Conservation (phyloP, 2,329 filamentous ascomycete genomes). For the Aureobasidium zeae region DNA sequence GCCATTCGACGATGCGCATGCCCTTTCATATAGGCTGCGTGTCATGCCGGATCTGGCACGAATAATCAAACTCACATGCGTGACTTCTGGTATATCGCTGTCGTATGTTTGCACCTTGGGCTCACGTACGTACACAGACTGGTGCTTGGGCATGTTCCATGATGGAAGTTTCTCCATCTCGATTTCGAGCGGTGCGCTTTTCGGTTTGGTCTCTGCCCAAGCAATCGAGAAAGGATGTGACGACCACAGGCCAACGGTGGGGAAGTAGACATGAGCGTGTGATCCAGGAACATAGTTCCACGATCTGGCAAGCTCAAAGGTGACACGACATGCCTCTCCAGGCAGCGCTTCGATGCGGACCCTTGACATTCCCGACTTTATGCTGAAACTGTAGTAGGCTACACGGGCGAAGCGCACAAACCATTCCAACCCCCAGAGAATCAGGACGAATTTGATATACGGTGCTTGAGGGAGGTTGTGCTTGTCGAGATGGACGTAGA, state of each 20-base stretch:
- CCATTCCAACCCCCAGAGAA: conserved; percentile 67
- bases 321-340: conserved; percentile 51
- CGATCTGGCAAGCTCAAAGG: conserved; percentile 48
- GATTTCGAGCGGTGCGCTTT: conserved; percentile 23
- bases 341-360: conserved; percentile 51
- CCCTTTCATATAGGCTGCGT: conserved; percentile 57
- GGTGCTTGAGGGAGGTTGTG: conserved; percentile 58
- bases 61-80: conserved; percentile 59
- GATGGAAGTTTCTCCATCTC: conserved; percentile 28
- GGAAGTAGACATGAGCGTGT: conserved; percentile 54
- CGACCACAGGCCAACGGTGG: conserved; percentile 34
- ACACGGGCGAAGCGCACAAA: conserved; percentile 41
- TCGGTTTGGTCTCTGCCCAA: conserved; percentile 32
- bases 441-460: conserved; percentile 64
- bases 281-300: conserved; percentile 47
- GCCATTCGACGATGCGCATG: conserved; percentile 51
- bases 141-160: conserved; percentile 16
- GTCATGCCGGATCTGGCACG: conserved; percentile 68
- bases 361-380: conserved; percentile 39
- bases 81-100: conserved; percentile 24
- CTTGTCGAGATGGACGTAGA: conserved; percentile 69
- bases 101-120: conserved; percentile 15
- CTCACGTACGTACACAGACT: conserved; percentile 10
- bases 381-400: conserved; percentile 45
- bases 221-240: conserved; percentile 44